These are phyloP conservation scores for Tricholoma saponaceum DNA, from an alignment of 768 basidiomycete genomes.

Conservation along the genomic window DNA sequence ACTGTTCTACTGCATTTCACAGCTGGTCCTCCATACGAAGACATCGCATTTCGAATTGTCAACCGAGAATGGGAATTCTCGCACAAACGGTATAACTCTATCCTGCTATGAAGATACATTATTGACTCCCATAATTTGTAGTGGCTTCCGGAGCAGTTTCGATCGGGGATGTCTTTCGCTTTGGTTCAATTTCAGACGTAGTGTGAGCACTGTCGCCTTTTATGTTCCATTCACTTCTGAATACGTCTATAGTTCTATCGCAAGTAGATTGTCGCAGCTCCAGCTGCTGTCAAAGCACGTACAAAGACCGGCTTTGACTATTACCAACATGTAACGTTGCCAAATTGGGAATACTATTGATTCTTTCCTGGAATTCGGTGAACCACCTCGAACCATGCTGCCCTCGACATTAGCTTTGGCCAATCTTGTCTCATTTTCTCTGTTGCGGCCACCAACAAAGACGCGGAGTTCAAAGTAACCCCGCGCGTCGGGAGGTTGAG, in stretches of 20 bases:
- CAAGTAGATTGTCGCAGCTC: constrained; percentile 41
- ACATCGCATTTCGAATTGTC: constrained; percentile 97
- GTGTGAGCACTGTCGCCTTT: constrained; percentile 47
- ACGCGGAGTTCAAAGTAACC: background rate
- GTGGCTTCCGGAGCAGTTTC: constrained; percentile 95
- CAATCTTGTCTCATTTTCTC: background rate
- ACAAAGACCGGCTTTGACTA: background rate
- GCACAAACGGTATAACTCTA: constrained; percentile 72
- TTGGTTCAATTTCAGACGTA: constrained; percentile 95
- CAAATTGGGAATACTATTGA: background rate
- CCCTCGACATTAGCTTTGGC: background rate
- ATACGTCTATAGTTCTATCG: constrained; percentile 63
- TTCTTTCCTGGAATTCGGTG: background rate
- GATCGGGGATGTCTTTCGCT: constrained; percentile 94
- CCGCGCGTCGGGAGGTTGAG: background rate
- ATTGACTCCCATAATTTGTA: constrained; percentile 24
- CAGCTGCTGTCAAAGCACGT: background rate
- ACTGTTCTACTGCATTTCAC: constrained; percentile 92
- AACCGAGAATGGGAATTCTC: constrained; percentile 98
- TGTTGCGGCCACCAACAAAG: background rate
- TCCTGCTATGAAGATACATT: background rate
- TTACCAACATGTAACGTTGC: background rate
- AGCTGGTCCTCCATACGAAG: constrained; percentile 97
- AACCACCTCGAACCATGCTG: background rate
- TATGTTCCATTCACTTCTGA: constrained; percentile 9